phyloP scores from a whole-genome alignment of 495 filamentous ascomycete genomes.

The Penicillium atrosanguineum region DNA sequence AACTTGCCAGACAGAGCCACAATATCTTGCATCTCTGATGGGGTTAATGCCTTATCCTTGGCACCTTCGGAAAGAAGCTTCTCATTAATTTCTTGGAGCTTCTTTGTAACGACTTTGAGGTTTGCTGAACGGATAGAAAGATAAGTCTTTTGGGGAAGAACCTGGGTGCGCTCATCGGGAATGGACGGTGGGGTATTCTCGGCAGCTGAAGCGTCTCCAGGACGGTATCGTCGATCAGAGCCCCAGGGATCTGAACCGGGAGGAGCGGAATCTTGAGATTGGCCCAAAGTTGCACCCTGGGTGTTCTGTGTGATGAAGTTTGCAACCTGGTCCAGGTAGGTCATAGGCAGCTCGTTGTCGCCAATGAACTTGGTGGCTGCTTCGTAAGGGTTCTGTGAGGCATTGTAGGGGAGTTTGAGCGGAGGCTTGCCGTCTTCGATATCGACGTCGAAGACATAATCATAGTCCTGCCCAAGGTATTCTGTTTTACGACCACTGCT shows the following conservation, averaged over 20 bases:
- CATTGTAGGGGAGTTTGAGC: slow-evolving; percentile 90
- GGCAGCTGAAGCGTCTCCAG: slow-evolving; percentile 54
- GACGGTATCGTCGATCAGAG: slow-evolving; percentile 72
- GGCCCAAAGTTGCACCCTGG: slow-evolving; percentile 76
- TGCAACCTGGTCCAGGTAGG: slow-evolving; percentile 89
- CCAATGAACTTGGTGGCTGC: slow-evolving; percentile 87
- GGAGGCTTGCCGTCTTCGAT: slow-evolving; percentile 94
- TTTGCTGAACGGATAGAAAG: slow-evolving; percentile 66
- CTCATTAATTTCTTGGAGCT: slow-evolving; percentile 69
- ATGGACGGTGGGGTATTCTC: slow-evolving; percentile 27
- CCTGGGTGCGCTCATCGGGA: slow-evolving; percentile 52
- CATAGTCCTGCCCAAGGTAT: slow-evolving; percentile 85
- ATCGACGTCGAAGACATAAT: slow-evolving; percentile 98
- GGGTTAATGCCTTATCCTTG: slow-evolving; percentile 72
- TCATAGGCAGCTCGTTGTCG: slow-evolving; percentile 86
- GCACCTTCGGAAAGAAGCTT: slow-evolving; percentile 62
- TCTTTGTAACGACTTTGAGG: slow-evolving; percentile 65
- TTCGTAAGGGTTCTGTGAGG: slow-evolving; percentile 89
- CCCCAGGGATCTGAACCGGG: slow-evolving; percentile 70
- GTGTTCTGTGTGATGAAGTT: slow-evolving; percentile 92
- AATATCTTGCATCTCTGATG: slow-evolving; percentile 61
- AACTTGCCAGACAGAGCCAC: slow-evolving; percentile 54
- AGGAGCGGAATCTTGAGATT: slow-evolving; percentile 39
- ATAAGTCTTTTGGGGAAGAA: slow-evolving; percentile 80
- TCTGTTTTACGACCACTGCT: slow-evolving; percentile 72